Base-by-base conservation (phyloP, 2,329 filamentous ascomycete genomes). In the Alternaria consortialis region DNA sequence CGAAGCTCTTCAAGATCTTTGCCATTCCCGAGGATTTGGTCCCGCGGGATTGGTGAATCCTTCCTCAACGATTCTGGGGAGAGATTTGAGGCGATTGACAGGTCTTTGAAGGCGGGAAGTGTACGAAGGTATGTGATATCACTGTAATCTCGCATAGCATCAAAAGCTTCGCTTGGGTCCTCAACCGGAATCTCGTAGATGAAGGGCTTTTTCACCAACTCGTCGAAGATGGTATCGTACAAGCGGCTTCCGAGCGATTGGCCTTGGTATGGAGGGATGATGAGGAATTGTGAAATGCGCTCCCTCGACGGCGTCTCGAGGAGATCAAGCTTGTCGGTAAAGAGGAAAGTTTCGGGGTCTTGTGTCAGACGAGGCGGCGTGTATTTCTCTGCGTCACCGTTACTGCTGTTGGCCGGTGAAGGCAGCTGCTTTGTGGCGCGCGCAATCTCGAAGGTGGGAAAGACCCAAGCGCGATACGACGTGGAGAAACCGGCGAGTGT, bases 221-320 rank as follows among this genome's bases (percentile, higher is more conserved):
- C 81, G 7, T 85, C 80, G 73, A 93, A 94, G 67, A 98, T 92
- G 50, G 88, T 85, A 61, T 88, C 88, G 83, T 98, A 99, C 39
- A 99, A 87, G 42, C 88, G 85, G 11, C 88, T 86, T 36, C 94
- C 95, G 51, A 94, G 89, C 15, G 93, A 93, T 63, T 88, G 87
- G 63, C 87, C 85, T 76, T 97, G 94, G 78, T 93, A 97, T 6
- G 93, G 91, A 2, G 94, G 94, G 11, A 99, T 84, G 64, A 99
- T 90, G 62, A 99, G 75, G 79, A 98, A 98, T 77, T 99, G 95
- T 0, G 94, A 97, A 66, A 99, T 92, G 44, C 96, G 87, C 61
- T 92, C 88, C 39, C 94, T 89, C 70, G 90, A 91, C 12, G 92
- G 90, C 2, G 94, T 84, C 50, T 89, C 81, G 5, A 84, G 86